These are phyloP conservation scores for Wallacemonas sp. DNA, from an alignment of 208 protist genomes.

Conservation along the genomic window DNA sequence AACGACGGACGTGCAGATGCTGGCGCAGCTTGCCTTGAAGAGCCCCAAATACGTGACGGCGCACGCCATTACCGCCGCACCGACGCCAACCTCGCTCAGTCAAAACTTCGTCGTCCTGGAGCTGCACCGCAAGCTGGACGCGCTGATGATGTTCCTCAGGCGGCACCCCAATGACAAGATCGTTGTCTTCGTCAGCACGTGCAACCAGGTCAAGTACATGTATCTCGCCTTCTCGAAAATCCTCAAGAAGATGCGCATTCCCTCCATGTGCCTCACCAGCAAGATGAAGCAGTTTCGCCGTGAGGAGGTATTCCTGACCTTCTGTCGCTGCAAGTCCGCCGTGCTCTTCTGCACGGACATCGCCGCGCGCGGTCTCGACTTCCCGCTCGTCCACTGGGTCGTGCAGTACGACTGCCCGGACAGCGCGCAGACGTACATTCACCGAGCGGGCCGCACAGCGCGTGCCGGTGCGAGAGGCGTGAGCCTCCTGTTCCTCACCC, in stretches of 20 bases:
- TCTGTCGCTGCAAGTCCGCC: slow-evolving; percentile 83
- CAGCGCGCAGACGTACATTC: slow-evolving; percentile 98
- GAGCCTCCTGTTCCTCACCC: slow-evolving; percentile 97
- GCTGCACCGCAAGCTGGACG: slow-evolving; percentile 95
- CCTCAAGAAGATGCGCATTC: slow-evolving; percentile 90
- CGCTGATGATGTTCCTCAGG: slow-evolving; percentile 98
- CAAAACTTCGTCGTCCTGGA: slow-evolving; percentile 94
- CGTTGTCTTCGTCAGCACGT: slow-evolving; percentile 98
- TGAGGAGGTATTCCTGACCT: slow-evolving; percentile 90
- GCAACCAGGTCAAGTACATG: slow-evolving; percentile 97
- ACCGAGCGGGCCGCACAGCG: slow-evolving; percentile 97
- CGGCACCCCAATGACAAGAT: slow-evolving; percentile 95
- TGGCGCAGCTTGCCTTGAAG: slow-evolving; percentile 89
- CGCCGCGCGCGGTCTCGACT: slow-evolving; percentile 97
- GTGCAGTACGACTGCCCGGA: slow-evolving; percentile 99
- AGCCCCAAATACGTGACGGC: slow-evolving; percentile 96
- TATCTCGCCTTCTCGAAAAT: slow-evolving; percentile 91
- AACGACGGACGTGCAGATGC: slow-evolving; percentile 94
- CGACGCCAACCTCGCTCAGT: slow-evolving; percentile 90
- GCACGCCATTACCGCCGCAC: slow-evolving; percentile 70
- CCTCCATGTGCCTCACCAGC: slow-evolving; percentile 91
- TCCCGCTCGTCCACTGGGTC: slow-evolving; percentile 98
- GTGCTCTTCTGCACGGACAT: slow-evolving; percentile 99
- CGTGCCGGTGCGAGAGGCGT: slow-evolving; percentile 93
- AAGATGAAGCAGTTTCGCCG: slow-evolving; percentile 94